Base-by-base conservation (phyloP, 164 flowering plant genomes). In the Euptelea pleiosperma region DNA sequence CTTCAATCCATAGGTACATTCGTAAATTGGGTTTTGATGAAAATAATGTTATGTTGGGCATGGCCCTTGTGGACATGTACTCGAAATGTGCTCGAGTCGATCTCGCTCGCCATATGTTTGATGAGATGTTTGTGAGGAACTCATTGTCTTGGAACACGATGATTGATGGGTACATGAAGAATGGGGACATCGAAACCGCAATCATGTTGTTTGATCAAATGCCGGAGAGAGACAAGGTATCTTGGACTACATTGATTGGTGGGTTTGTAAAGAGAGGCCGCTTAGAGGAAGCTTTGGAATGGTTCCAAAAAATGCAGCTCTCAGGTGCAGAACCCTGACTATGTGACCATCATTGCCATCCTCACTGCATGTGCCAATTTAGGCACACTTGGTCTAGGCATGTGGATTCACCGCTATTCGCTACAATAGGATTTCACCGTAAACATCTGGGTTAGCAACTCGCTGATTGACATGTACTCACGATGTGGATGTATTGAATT, bases 111-210 rank as follows among this genome's bases (percentile, higher is more conserved):
- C 8, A 48, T 36, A 45, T 63, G 54, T 85, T 85, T 63, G 83
- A 81, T 60, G 64, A 51, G 8, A 72, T 85, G 77, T 22, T 8
- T 37, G 57, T 40, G 35, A 82, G 60, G 64, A 80, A 82, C 60
- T 61, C 70, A 1, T 60, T 81, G 5, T 72, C 86, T 50, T 85
- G 87, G 87, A 85, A 80, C 50, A 67, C 82, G 2, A 75, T 85
- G 86, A 71, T 85, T 57, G 73, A 76, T 73, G 91, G 83, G 61
- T 79, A 68, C 64, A 74, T 78, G 87, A 82, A 73, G 64, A 72
- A 66, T 52, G 83, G 79, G 6, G 40, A 55, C 24, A 26, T 81
- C 15, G 76, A 57, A 37, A 57, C 58, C 8, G 88, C 83, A 0
- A 6, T 77, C 3, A 4, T 55, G 15, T 25, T 85, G 80, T 85